These are phyloP conservation scores for Suhomyces xylopsoci DNA, from an alignment of 805 yeast species.

Conservation along the genomic window DNA sequence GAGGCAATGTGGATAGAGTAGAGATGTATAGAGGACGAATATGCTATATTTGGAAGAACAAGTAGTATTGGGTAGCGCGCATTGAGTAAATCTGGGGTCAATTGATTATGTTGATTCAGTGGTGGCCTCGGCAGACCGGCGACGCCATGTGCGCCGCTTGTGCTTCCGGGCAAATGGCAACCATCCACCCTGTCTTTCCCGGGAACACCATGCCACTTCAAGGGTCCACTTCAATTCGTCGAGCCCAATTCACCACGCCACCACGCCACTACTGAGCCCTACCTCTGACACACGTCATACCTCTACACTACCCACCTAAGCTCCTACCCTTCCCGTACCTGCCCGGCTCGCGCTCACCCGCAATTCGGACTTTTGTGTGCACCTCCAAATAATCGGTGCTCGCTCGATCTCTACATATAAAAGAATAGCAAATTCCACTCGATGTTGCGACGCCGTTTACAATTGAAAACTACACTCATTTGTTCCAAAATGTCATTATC, in stretches of 20 bases:
- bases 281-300: not conserved
- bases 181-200: not conserved
- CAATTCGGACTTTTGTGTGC: conserved; percentile 3
- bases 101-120: not conserved
- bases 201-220: not conserved
- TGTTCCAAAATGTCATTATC: conserved; percentile 75
- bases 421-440: conserved; percentile 5
- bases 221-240: not conserved
- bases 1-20: not conserved
- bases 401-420: not conserved
- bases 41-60: not conserved
- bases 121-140: not conserved
- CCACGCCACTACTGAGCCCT: not conserved
- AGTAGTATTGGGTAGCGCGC: not conserved
- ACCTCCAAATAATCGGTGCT: not conserved
- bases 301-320: not conserved
- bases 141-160: not conserved
- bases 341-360: conserved; percentile 4
- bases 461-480: not conserved
- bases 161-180: not conserved
- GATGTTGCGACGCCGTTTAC: conserved; percentile 11
- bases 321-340: not conserved
- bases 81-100: not conserved
- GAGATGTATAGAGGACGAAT: not conserved
- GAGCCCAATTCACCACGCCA: not conserved